Evolutionary conservation across 768 basidiomycete species (phyloP).

Genomic region (Xerocomus brunneocitrinus): DNA sequence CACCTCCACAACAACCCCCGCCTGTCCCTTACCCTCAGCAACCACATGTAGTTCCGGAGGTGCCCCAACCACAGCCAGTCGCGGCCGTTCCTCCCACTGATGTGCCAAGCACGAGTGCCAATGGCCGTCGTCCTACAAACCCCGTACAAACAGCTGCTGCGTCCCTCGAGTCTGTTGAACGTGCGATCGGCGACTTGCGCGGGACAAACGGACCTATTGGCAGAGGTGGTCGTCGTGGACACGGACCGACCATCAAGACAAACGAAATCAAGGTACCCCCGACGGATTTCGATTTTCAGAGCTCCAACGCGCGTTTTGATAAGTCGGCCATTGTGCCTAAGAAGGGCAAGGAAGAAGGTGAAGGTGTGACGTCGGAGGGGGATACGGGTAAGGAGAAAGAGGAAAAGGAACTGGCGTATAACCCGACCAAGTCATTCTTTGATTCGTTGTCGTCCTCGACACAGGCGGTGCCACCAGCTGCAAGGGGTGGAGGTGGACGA

Average conservation of each 20-base stretch:
- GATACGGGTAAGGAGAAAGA: constrained; percentile 32
- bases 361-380: constrained; percentile 27
- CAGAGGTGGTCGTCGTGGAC: constrained; percentile 37
- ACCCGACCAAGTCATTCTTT: constrained; percentile 78
- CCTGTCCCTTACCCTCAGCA: constrained; percentile 28
- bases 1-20: constrained; percentile 28
- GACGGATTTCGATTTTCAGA: constrained; percentile 80
- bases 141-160: constrained; percentile 69
- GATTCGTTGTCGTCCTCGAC: constrained; percentile 59
- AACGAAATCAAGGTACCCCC: constrained; percentile 54
- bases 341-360: constrained; percentile 32
- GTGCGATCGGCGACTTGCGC: constrained; percentile 49
- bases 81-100: constrained; percentile 21
- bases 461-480: constrained; percentile 28
- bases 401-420: constrained; percentile 54
- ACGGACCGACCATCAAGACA: constrained; percentile 27
- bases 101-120: constrained; percentile 21
- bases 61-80: constrained; percentile 17
- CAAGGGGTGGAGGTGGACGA: constrained; percentile 38
- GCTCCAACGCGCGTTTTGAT: constrained; percentile 76
- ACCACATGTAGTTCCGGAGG: constrained; percentile 25
- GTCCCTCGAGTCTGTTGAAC: constrained; percentile 68
- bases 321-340: constrained; percentile 52
- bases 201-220: constrained; percentile 34
- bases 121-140: constrained; percentile 36